Evolutionary conservation across 495 filamentous ascomycete genomes (phyloP), one percentile per base, ranked within the genome.

Genomic region (Pseudevernia furfuracea): DNA sequence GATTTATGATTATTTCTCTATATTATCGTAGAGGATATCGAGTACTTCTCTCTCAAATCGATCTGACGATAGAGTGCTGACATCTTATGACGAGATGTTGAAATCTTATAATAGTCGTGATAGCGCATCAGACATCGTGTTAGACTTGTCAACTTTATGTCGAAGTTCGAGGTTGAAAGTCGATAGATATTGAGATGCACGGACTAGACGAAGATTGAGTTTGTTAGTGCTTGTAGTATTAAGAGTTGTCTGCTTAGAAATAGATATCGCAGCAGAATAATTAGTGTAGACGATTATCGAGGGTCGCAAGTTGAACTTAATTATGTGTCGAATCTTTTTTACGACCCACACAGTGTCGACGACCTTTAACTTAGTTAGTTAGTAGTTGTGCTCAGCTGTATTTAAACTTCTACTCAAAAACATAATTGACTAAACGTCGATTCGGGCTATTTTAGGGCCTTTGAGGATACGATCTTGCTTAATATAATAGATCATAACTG

Each of bases 121-220:
- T 34, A 64, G 36, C 1, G 15, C 11, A 37, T 64, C 19, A 21
- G 34, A 37, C 0, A 64, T 14, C 12, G 52, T 59, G 59, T 64
- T 64, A 1, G 21, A 37, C 11, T 67, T 67, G 1, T n/a, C 52
- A 15, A 17, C 4, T 19, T 66, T 62, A 62, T 63, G 52, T 5
- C 48, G n/a, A 49, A 63, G 37, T 38, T 34, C 15, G 0, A 67
- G 23, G 8, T 66, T 66, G 44, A 66, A 66, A 32, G 30, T 61
- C 17, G 28, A 66, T 2, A 66, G 8, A 41, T 66, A 66, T 56
- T 66, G 44, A 3, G 3, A 52, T 5, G 12, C n/a, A 3, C 23
- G 19, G 12, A 66, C 34, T 12, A 60, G 28, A 0, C 34, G 7
- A 0, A 66, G 15, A 61, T 66, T 61, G 15, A 61, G 19, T 15